Percentiles rank a stretch among this genome's conserved stretches.
Conservation (phyloP, 768 basidiomycete genomes). For the Boletales sp. region DNA sequence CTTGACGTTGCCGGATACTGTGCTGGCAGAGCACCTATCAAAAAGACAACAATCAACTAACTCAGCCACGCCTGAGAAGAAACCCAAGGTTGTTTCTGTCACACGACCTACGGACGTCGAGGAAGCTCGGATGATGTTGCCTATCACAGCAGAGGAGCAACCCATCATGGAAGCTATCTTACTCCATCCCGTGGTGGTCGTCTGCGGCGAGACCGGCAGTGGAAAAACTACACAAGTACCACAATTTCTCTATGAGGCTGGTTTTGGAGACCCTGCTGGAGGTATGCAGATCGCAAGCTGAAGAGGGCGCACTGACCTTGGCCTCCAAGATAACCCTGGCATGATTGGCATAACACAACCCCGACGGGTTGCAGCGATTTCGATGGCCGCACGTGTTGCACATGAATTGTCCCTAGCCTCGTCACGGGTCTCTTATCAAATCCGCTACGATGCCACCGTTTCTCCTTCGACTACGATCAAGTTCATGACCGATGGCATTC, state of each 20-base stretch:
- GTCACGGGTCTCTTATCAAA: slow-evolving; percentile 89
- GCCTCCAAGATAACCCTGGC: slow-evolving; percentile 79
- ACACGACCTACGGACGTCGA: slow-evolving; percentile 67
- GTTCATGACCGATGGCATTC: slow-evolving; percentile 99
- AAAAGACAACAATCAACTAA: slow-evolving; percentile 1
- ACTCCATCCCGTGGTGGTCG: slow-evolving; percentile 71
- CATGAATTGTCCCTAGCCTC: slow-evolving; percentile 84
- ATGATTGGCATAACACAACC: slow-evolving; percentile 99
- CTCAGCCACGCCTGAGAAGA: slow-evolving; percentile 18
- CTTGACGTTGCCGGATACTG: slow-evolving; percentile 60
- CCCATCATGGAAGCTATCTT: slow-evolving; percentile 89
- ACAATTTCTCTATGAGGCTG: slow-evolving; percentile 96
- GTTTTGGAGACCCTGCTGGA: slow-evolving; percentile 80
- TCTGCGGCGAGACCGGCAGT: slow-evolving; percentile 92
- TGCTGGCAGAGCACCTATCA: slow-evolving; percentile 49
- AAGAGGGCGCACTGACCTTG: background rate
- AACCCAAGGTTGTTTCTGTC: slow-evolving; percentile 49
- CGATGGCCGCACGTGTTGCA: slow-evolving; percentile 92
- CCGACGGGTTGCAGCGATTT: slow-evolving; percentile 94
- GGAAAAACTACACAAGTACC: slow-evolving; percentile 99
- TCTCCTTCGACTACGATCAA: slow-evolving; percentile 91
- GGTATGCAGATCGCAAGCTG: slow-evolving; percentile 44
- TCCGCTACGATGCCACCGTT: slow-evolving; percentile 94
- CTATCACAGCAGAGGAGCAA: slow-evolving; percentile 92
- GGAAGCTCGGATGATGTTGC: slow-evolving; percentile 73